Evolutionary conservation across 1,139 yeast genomes (phyloP).

Genomic region (Suhomyces yuchorum): DNA sequence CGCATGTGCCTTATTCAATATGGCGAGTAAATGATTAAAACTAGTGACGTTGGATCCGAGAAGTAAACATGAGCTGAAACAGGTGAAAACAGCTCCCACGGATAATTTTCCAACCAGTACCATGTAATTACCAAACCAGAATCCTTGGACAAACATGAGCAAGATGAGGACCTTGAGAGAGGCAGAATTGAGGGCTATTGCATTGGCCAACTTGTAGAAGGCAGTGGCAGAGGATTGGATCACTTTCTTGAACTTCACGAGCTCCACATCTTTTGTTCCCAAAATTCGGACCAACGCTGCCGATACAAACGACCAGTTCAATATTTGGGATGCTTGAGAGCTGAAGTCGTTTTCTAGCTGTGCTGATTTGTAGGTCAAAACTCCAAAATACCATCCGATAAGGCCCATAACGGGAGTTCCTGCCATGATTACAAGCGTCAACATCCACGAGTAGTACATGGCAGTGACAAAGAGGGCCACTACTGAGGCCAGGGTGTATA

Average conservation of each 20-base stretch:
- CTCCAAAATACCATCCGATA: slow-evolving; percentile 54
- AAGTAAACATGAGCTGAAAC: slow-evolving; percentile 78
- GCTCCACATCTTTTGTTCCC: slow-evolving; percentile 59
- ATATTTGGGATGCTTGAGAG: slow-evolving; percentile 56
- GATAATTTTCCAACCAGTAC: slow-evolving; percentile 51
- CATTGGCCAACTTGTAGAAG: slow-evolving; percentile 50
- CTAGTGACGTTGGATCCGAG: slow-evolving; percentile 61
- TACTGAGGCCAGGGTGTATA: slow-evolving; percentile 55
- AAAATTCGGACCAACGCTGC: slow-evolving; percentile 63
- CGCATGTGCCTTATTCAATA: slow-evolving; percentile 63
- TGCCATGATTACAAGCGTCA: slow-evolving; percentile 74
- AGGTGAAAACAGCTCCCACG: slow-evolving; percentile 71
- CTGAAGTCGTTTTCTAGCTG: slow-evolving; percentile 58
- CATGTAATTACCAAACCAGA: slow-evolving; percentile 82
- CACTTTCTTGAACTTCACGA: slow-evolving; percentile 39
- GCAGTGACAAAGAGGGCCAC: slow-evolving; percentile 66
- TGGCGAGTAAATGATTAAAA: slow-evolving; percentile 54
- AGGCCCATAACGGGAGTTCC: slow-evolving; percentile 67
- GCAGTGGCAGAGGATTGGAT: slow-evolving; percentile 49
- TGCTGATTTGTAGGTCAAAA: slow-evolving; percentile 51
- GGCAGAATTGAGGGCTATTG: slow-evolving; percentile 60
- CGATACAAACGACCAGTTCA: slow-evolving; percentile 71
- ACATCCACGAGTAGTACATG: slow-evolving; percentile 77
- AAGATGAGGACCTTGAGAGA: slow-evolving; percentile 58
- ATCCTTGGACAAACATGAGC: slow-evolving; percentile 84